Conservation (phyloP, 352 stramenopile genomes). For the Pythium chondricola region DNA sequence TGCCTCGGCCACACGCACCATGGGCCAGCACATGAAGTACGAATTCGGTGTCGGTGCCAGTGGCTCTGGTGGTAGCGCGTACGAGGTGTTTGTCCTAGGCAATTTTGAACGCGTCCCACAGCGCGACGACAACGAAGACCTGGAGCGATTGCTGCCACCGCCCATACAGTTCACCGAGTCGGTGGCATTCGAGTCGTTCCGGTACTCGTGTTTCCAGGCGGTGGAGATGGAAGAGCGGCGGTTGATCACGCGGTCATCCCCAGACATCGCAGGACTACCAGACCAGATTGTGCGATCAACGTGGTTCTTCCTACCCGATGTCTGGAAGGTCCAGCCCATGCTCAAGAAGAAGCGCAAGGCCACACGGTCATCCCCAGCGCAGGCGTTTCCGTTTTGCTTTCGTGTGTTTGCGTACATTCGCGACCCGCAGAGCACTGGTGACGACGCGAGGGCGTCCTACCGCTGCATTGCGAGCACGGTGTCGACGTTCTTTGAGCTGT, state of each 20-base stretch:
- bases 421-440: background rate
- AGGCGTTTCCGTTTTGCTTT: conserved; percentile 86
- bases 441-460: conserved; percentile 14
- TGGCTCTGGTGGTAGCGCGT: conserved; percentile 29
- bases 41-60: conserved; percentile 31
- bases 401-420: conserved; percentile 67
- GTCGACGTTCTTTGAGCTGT: conserved; percentile 81
- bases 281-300: conserved; percentile 45
- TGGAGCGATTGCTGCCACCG: conserved; percentile 35
- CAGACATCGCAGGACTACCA: conserved; percentile 9
- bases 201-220: conserved; percentile 74
- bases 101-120: conserved; percentile 78
- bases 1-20: conserved; percentile 8
- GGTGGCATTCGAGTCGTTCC: conserved; percentile 63
- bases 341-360: conserved; percentile 88
- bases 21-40: conserved; percentile 59
- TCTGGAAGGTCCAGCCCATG: conserved; percentile 86
- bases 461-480: conserved; percentile 46
- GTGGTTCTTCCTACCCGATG: conserved; percentile 83
- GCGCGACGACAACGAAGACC: conserved; percentile 39
- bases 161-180: conserved; percentile 34
- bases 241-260: conserved; percentile 15
- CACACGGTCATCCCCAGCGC: conserved; percentile 66
- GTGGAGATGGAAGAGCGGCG: conserved; percentile 76
- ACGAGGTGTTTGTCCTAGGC: conserved; percentile 68